Base-by-base conservation (phyloP, 371 early-diverging fungal species). In the Rhizopus arrhizus region DNA sequence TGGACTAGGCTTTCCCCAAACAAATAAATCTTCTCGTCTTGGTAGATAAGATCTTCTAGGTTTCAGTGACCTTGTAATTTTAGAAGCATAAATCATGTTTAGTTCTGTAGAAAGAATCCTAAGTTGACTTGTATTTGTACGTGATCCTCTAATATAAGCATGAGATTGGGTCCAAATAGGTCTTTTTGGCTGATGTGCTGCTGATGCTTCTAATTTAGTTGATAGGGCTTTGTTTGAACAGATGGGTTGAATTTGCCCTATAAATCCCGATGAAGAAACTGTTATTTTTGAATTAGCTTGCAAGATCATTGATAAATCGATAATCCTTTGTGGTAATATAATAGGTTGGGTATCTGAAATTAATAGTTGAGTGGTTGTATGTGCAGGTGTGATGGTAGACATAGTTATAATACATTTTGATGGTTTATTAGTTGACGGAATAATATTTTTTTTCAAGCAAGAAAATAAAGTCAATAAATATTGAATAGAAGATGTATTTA, bases 31-130 rank as follows among this genome's bases (percentile, higher is more conserved):
- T 10, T 58, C n/a, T 16, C 67, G 53, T 31, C 48, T 66, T 11
- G 54, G 16, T 45, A 54, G 49, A 54, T 54, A 62, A 12, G 62
- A 12, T 12, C 58, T 47, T 22, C 67, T 66, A 31, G 62, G 67
- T 48, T 50, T 66, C 7, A 66, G 33, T 10, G 59, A 47, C 8
- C 67, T 32, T 35, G 62, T 62, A 47, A 66, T 66, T 53, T 66
- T 66, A 35, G 49, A 62, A 49, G 67, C 62, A 41, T 58, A 62
- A 16, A 66, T 62, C 67, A 66, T 66, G 36, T 62, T 66, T 15
- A 53, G 11, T 46, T 66, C 67, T 4, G 49, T 50, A 16, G 45
- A 15, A 28, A 66, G 58, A 5, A 66, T 62, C 49, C 67, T 48
- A 8, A 66, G 56, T 28, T 54, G 42, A 35, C 54, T 22, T 36